phyloP scores from a whole-genome alignment of 2,329 filamentous ascomycete species.

The Aotearoamyces nothofagi region DNA sequence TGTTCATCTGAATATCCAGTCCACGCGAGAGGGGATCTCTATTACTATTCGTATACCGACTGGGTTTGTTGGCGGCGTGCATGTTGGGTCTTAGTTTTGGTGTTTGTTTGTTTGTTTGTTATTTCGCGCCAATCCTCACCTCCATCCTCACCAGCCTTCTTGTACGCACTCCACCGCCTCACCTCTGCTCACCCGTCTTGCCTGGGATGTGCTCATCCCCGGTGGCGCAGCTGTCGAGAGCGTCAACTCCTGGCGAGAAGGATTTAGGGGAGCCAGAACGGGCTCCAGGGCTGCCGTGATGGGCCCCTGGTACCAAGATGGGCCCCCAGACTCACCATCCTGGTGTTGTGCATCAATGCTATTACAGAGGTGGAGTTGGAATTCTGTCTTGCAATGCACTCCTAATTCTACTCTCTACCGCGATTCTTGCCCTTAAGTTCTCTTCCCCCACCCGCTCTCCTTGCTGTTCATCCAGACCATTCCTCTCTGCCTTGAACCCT shows the following conservation, averaged over 20 bases:
- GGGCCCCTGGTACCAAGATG: conserved; percentile 4
- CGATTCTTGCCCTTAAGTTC: conserved; percentile 6
- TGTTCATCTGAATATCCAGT: conserved; percentile 1
- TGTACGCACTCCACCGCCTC: conserved; percentile 1
- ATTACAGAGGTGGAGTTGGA: conserved; percentile 6
- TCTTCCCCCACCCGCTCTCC: conserved; percentile 4
- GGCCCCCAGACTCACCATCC: conserved; percentile 6
- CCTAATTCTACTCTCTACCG: conserved; percentile 6
- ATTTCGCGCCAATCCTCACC: too few relatives aligned
- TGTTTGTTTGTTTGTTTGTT: too few relatives aligned
- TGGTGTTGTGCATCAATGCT: conserved; percentile 6
- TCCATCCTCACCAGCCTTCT: conserved; percentile 1
- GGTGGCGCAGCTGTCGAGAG: conserved; percentile 1
- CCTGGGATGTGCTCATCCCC: conserved; percentile 1
- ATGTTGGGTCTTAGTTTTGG: too few relatives aligned
- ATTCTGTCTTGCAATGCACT: conserved; percentile 7
- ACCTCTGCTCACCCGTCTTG: conserved; percentile 1
- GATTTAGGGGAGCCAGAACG: conserved; percentile 1
- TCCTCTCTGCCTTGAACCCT: neutral
- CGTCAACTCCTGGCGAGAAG: conserved; percentile 2
- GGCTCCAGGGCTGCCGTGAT: too few relatives aligned
- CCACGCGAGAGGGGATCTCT: conserved; percentile 1
- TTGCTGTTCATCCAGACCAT: neutral
- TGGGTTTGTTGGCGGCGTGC: too few relatives aligned
- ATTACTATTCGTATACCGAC: conserved; percentile 2